phyloP scores from a whole-genome alignment of 441 rosid genomes.

The Melianthus villosus region DNA sequence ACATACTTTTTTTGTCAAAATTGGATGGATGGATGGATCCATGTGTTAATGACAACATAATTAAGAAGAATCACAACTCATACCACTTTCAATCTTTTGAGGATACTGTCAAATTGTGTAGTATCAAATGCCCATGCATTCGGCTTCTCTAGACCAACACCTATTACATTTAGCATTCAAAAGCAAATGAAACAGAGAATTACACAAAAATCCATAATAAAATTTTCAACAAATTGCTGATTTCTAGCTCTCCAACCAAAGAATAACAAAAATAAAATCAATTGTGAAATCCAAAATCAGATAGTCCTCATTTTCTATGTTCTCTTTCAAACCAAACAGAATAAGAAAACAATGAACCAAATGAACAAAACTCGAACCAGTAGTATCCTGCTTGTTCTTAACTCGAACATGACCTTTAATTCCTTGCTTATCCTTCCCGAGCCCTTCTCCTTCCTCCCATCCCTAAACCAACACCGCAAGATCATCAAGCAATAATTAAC shows the following conservation, averaged over 20 bases:
- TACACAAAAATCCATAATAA: too few species aligned
- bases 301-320: background rate
- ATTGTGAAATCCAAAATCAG: background rate
- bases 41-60: too few species aligned
- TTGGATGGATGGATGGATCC: too few species aligned
- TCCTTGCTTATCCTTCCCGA: constrained; percentile 94
- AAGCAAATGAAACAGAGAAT: background rate
- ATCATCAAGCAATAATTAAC: background rate
- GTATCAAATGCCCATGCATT: constrained; percentile 94
- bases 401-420: constrained; percentile 79
- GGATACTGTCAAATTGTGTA: constrained; percentile 80
- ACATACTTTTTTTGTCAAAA: too few species aligned
- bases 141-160: constrained; percentile 81
- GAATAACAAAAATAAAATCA: background rate
- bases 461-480: constrained; percentile 30
- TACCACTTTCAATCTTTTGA: constrained; percentile 91
- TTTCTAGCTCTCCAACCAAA: too few species aligned
- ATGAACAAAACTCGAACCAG: constrained; percentile 23
- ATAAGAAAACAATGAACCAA: background rate
- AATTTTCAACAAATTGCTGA: too few species aligned
- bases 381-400: constrained; percentile 75
- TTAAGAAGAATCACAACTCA: background rate
- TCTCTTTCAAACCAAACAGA: background rate
- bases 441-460: constrained; percentile 99
- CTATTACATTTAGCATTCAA: constrained; percentile 17